phyloP scores from a whole-genome alignment of 2,329 filamentous ascomycete species.

The Colletotrichum eremochloae region DNA sequence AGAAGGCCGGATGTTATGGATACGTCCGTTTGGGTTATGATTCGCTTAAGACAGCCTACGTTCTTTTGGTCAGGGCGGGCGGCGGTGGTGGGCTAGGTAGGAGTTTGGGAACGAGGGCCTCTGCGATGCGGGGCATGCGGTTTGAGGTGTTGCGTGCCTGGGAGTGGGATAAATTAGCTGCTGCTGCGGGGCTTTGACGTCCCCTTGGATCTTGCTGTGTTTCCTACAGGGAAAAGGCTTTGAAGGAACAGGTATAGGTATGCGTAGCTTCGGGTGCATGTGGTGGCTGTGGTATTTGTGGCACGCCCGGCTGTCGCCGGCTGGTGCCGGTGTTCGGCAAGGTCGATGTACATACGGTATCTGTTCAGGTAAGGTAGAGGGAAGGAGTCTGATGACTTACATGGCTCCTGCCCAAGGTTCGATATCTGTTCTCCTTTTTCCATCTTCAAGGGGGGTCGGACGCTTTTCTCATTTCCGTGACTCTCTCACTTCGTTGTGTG shows the following conservation, averaged over 20 bases:
- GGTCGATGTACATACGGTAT: neutral
- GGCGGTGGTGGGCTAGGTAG: constrained; percentile 15
- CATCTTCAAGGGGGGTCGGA: neutral
- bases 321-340: neutral
- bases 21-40: constrained; percentile 16
- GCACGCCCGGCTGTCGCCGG: neutral
- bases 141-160: constrained; percentile 32
- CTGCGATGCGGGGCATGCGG: constrained; percentile 39
- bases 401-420: constrained; percentile 3
- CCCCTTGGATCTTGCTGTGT: constrained; percentile 21
- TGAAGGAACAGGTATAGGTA: neutral
- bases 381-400: constrained; percentile 10
- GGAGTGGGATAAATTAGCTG: constrained; percentile 3
- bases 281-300: neutral
- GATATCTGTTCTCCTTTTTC: neutral
- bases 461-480: neutral
- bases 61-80: constrained; percentile 2
- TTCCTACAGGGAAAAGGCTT: constrained; percentile 17
- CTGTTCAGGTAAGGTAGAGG: no score
- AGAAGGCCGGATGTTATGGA: constrained; percentile 6
- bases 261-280: neutral
- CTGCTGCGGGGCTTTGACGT: constrained; percentile 27
- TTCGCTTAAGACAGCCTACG: constrained; percentile 1
- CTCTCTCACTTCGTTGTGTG: neutral
- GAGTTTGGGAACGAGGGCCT: constrained; percentile 27